These are phyloP conservation scores for Trypanosoma congolense DNA, from an alignment of 208 protist genomes.

Conservation along the genomic window DNA sequence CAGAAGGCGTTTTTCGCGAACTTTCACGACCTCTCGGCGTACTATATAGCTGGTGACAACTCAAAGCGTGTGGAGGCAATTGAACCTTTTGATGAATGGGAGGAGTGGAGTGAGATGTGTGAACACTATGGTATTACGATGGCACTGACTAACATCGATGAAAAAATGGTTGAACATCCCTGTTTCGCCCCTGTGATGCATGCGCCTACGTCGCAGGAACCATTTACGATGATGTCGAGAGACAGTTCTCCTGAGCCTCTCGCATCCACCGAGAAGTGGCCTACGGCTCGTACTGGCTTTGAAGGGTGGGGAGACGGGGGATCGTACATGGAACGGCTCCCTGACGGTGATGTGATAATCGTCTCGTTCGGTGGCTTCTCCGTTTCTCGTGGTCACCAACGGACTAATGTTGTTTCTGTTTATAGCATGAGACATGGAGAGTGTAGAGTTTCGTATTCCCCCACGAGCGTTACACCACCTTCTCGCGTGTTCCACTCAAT, in stretches of 20 bases:
- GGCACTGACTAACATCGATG: conserved; percentile 27
- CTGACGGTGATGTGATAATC: conserved; percentile 37
- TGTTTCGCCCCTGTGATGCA: too few relatives aligned
- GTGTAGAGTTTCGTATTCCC: conserved; percentile 27
- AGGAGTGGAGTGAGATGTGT: conserved; percentile 91
- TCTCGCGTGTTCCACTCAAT: conserved; percentile 74
- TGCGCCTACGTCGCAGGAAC: too few relatives aligned
- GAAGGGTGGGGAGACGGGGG: conserved; percentile 81
- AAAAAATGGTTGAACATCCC: conserved; percentile 13
- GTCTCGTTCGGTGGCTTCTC: conserved; percentile 80
- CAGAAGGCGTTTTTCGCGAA: conserved; percentile 48
- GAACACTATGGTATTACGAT: conserved; percentile 89
- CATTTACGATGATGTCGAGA: too few relatives aligned
- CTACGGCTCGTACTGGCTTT: conserved; percentile 69
- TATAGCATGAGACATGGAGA: conserved; percentile 73
- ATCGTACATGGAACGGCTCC: conserved; percentile 31
- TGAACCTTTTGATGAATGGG: conserved; percentile 84
- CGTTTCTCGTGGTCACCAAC: conserved; percentile 43
- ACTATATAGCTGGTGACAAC: conserved; percentile 48
- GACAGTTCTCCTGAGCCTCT: too few relatives aligned
- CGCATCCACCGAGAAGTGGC: conserved; percentile 58
- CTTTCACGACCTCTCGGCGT: conserved; percentile 72
- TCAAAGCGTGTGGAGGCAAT: conserved; percentile 51
- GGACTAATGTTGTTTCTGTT: conserved; percentile 55
- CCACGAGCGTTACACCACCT: conserved; percentile 23